These are phyloP conservation scores for Candida adriatica DNA, from an alignment of 805 yeast species.

Conservation along the genomic window DNA sequence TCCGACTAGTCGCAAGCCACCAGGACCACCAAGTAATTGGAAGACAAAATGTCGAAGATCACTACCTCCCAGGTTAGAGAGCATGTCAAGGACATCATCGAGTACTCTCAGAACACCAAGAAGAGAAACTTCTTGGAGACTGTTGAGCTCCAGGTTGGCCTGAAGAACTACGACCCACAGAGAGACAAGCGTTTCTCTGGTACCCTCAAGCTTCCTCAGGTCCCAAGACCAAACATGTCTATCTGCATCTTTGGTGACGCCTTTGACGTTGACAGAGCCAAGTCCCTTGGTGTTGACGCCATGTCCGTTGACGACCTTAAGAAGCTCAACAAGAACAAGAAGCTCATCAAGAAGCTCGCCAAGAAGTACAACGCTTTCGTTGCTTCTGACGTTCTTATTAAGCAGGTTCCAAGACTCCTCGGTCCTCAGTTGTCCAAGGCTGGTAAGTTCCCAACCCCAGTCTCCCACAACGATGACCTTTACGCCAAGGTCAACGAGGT, in stretches of 20 bases:
- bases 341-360: constrained; percentile 98
- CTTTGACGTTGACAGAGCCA: constrained; percentile 99
- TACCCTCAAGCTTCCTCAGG: constrained; percentile 94
- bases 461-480: constrained; percentile 98
- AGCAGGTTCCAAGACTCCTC: constrained; percentile 99
- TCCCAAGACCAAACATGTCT: constrained; percentile 99
- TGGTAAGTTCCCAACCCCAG: constrained; percentile 99
- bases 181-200: constrained; percentile 99
- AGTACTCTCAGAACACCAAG: constrained; percentile 86
- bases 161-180: constrained; percentile 99
- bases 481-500: constrained; percentile 94
- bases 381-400: constrained; percentile 98
- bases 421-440: constrained; percentile 99
- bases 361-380: constrained; percentile 99
- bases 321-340: constrained; percentile 99
- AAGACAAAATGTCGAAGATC: constrained; percentile 92
- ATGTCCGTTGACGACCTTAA: constrained; percentile 99
- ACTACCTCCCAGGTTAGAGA: constrained; percentile 92
- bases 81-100: constrained; percentile 87
- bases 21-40: constrained; percentile 59
- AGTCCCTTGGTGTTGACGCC: constrained; percentile 98
- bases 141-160: constrained; percentile 98
- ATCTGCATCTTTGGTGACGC: constrained; percentile 99
- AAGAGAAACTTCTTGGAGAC: constrained; percentile 99
- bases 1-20: constrained; percentile 50